These are phyloP conservation scores for Podaxis sp. DNA, from an alignment of 768 basidiomycete genomes.

Conservation along the genomic window DNA sequence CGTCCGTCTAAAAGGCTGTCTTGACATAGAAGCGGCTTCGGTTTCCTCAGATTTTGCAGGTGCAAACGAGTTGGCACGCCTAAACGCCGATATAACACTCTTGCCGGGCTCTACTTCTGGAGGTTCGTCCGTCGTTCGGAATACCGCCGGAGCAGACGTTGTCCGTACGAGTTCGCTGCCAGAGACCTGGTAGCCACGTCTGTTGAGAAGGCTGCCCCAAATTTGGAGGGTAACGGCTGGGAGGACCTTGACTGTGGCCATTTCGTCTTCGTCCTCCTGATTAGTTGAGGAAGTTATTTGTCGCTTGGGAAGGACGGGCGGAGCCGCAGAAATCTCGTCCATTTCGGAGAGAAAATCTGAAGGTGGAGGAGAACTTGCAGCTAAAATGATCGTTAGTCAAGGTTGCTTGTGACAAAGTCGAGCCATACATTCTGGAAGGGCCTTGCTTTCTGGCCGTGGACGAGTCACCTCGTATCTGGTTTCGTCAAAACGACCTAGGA, in stretches of 20 bases:
- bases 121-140: constrained; percentile 11
- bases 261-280: constrained; percentile 57
- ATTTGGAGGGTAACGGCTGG: constrained; percentile 64
- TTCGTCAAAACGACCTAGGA: constrained; percentile 63
- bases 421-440: constrained; percentile 25
- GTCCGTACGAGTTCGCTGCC: constrained; percentile 58
- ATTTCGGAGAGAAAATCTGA: constrained; percentile 22
- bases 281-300: constrained; percentile 10
- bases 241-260: constrained; percentile 54
- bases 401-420: not conserved
- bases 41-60: constrained; percentile 29
- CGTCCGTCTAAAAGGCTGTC: constrained; percentile 47
- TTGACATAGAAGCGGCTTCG: constrained; percentile 20
- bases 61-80: constrained; percentile 66
- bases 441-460: constrained; percentile 60
- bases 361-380: constrained; percentile 23
- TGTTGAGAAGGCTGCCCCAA: constrained; percentile 68
- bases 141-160: constrained; percentile 31
- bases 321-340: constrained; percentile 4
- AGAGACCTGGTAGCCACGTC: constrained; percentile 65
- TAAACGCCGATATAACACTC: constrained; percentile 57
- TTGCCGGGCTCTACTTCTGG: constrained; percentile 18
- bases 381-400: constrained; percentile 8
- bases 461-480: constrained; percentile 54
- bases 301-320: constrained; percentile 12